Percentiles rank a stretch among this genome's conserved stretches.
These are phyloP conservation scores for Russula sp. DNA, from an alignment of 768 basidiomycete species.

Conservation along the genomic window DNA sequence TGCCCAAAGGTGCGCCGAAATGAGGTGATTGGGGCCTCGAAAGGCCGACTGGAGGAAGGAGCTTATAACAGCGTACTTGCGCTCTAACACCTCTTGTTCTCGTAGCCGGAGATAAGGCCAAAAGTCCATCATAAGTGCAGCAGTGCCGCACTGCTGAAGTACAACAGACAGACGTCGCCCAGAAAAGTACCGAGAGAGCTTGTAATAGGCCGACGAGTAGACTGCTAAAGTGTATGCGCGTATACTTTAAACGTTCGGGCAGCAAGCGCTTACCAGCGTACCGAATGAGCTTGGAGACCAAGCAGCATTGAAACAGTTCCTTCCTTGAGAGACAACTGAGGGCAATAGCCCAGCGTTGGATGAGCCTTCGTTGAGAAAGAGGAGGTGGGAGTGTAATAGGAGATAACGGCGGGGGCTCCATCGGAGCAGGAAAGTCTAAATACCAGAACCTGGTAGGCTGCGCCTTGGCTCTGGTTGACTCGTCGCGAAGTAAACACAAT, in stretches of 20 bases:
- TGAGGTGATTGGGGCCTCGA: conserved; percentile 28
- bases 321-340: conserved; percentile 42
- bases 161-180: conserved; percentile 45
- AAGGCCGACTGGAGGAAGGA: conserved; percentile 48
- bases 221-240: conserved; percentile 36
- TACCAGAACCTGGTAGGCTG: conserved; percentile 19
- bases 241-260: not conserved
- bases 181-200: conserved; percentile 41
- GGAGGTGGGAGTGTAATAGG: conserved; percentile 53
- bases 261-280: conserved; percentile 47
- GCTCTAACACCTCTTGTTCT: conserved; percentile 36
- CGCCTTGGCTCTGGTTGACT: not conserved
- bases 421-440: conserved; percentile 34
- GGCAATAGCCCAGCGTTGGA: conserved; percentile 47
- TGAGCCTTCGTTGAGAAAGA: conserved; percentile 50
- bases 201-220: conserved; percentile 53
- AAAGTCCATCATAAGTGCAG: conserved; percentile 47
- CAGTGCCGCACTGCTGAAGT: conserved; percentile 33
- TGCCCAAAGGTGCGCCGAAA: conserved; percentile 49
- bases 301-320: conserved; percentile 42
- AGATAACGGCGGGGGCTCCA: conserved; percentile 29
- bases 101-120: conserved; percentile 67
- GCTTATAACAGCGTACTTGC: conserved; percentile 36
- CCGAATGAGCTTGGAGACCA: conserved; percentile 55
- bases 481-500: not conserved